These are phyloP conservation scores for Fomitopsis schrenkii DNA, from an alignment of 1,284 basidiomycete species.

Conservation along the genomic window DNA sequence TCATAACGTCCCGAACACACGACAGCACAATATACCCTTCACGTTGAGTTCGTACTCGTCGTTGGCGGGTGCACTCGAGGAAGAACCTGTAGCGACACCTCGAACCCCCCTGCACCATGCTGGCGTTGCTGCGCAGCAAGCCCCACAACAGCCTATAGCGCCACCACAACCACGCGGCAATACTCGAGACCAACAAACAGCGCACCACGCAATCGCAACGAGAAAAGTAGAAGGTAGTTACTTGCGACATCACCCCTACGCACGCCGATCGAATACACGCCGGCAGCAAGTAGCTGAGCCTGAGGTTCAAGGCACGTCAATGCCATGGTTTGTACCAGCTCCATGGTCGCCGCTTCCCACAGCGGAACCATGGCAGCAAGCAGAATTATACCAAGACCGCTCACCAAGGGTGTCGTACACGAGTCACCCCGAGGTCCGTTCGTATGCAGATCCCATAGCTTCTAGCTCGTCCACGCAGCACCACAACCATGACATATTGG, in stretches of 20 bases:
- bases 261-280: neutral
- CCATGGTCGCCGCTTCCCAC: neutral
- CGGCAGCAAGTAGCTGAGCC: neutral
- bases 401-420: neutral
- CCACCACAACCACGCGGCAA: too few relatives aligned
- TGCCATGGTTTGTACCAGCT: neutral
- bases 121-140: neutral
- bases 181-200: too few relatives aligned
- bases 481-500: neutral
- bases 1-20: neutral
- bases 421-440: neutral
- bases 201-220: too few relatives aligned
- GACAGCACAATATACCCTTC: neutral
- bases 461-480: too few relatives aligned
- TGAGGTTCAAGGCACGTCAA: neutral
- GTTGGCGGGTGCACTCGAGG: neutral
- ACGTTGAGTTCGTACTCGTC: neutral
- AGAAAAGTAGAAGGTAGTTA: too few relatives aligned
- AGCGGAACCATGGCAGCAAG: neutral
- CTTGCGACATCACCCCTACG: neutral
- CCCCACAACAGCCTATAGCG: too few relatives aligned
- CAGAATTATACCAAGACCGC: neutral
- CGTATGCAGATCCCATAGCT: neutral
- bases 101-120: neutral
- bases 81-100: neutral